Evolutionary conservation across 176 grass and related monocot genomes (phyloP).

Genomic region (Juncus inflexus): DNA sequence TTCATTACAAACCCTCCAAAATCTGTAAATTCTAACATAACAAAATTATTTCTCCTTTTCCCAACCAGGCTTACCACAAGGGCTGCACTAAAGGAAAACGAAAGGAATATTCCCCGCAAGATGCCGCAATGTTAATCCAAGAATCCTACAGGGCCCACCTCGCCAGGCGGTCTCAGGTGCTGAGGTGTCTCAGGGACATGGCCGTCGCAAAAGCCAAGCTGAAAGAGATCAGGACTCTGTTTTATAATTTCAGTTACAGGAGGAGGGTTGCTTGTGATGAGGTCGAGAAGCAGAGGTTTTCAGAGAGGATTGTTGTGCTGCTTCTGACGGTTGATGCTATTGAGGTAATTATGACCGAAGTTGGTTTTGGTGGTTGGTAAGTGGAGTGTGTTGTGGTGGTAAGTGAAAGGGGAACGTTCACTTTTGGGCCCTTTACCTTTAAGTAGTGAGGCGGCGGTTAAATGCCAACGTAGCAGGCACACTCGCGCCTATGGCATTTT

Average conservation of each 20-base stretch:
- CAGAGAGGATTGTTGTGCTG: constrained; percentile 87
- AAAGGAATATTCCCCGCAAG: constrained; percentile 64
- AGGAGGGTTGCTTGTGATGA: constrained; percentile 35
- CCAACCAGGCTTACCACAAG: constrained; percentile 50
- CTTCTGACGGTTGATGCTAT: constrained; percentile 75
- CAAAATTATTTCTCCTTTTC: too few relatives aligned
- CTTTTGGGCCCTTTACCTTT: background rate
- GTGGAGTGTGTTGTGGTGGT: background rate
- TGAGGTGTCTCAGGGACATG: constrained; percentile 65
- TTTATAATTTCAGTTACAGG: constrained; percentile 74
- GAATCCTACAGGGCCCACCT: constrained; percentile 70
- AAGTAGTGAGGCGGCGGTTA: too few relatives aligned
- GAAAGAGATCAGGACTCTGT: constrained; percentile 74
- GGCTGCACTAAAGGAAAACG: constrained; percentile 58
- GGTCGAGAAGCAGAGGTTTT: constrained; percentile 66
- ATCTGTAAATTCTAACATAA: too few relatives aligned
- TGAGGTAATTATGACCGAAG: constrained; percentile 42
- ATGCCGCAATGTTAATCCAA: constrained; percentile 82
- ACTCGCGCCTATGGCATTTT: too few relatives aligned
- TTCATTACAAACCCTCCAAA: too few relatives aligned
- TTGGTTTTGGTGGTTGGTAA: background rate
- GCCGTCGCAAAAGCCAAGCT: constrained; percentile 82
- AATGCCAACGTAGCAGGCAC: too few relatives aligned
- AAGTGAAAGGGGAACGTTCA: background rate
- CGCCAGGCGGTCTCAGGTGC: constrained; percentile 72